phyloP scores from a whole-genome alignment of 345 rosid genomes.

The Anacardium occidentale region DNA sequence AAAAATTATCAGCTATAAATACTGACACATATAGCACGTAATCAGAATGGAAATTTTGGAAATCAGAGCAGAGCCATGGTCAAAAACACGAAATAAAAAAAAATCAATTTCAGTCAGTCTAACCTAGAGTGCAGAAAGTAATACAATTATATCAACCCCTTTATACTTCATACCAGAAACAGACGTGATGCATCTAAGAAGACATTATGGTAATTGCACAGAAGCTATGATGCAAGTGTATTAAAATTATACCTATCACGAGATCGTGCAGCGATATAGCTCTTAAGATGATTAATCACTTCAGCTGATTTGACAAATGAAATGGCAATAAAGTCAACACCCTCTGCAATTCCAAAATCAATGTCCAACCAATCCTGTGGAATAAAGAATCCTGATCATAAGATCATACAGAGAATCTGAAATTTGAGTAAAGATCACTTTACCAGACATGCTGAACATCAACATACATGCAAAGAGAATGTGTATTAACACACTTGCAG shows the following conservation, averaged over 20 bases:
- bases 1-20: constrained; percentile 10
- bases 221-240: background rate
- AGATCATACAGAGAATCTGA: background rate
- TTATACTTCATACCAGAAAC: background rate
- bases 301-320: constrained; percentile 71
- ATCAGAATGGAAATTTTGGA: background rate
- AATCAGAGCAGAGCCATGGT: background rate
- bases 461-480: constrained; percentile 1
- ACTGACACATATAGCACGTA: background rate
- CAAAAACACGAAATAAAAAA: background rate
- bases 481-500: background rate
- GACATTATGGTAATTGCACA: background rate
- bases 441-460: constrained; percentile 3
- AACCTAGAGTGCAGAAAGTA: background rate
- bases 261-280: constrained; percentile 55
- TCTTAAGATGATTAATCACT: constrained; percentile 60
- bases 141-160: too few relatives aligned
- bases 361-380: constrained; percentile 65
- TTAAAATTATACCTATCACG: constrained; percentile 37
- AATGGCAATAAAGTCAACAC: constrained; percentile 58
- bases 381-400: constrained; percentile 21
- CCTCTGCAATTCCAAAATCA: constrained; percentile 64
- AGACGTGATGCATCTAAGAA: background rate
- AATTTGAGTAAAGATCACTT: background rate
- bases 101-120: background rate